Evolutionary conservation across 2,329 filamentous ascomycete genomes (phyloP).

Genomic region (Ceratocystis papillata): DNA sequence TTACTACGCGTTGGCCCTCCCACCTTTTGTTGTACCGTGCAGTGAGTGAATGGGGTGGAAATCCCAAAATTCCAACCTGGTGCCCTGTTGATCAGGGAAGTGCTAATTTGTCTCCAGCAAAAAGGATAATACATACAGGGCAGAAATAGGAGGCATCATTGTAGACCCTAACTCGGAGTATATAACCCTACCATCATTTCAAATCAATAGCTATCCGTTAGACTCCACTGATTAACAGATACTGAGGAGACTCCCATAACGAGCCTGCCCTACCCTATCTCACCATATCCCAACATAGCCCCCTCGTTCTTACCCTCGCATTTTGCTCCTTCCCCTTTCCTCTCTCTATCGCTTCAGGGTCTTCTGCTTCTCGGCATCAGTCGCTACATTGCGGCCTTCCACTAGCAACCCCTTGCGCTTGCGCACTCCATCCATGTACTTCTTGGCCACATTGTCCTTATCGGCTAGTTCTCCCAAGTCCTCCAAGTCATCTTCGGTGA

Average conservation of each 20-base stretch:
- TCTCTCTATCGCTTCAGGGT: constrained; percentile 47
- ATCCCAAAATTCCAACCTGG: background rate
- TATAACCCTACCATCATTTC: background rate
- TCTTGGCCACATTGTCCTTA: constrained; percentile 87
- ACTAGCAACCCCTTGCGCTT: constrained; percentile 80
- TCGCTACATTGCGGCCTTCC: constrained; percentile 62
- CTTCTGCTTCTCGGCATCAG: constrained; percentile 86
- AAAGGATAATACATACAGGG: background rate
- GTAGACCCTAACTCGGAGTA: background rate
- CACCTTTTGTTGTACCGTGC: too few species aligned
- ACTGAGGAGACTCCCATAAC: too few species aligned
- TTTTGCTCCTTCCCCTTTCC: background rate
- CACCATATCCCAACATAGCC: background rate
- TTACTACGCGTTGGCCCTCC: too few species aligned
- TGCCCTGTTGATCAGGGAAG: background rate
- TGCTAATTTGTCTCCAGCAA: background rate
- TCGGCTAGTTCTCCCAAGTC: constrained; percentile 91
- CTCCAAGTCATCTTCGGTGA: constrained; percentile 91
- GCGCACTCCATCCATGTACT: constrained; percentile 86
- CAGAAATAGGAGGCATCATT: background rate
- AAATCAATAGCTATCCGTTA: background rate
- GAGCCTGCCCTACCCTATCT: too few species aligned
- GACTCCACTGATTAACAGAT: background rate
- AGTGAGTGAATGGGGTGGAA: background rate
- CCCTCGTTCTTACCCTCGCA: background rate